Evolutionary conservation across 371 early-diverging fungal species (phyloP).

Genomic region (Saksenaea oblongispora): DNA sequence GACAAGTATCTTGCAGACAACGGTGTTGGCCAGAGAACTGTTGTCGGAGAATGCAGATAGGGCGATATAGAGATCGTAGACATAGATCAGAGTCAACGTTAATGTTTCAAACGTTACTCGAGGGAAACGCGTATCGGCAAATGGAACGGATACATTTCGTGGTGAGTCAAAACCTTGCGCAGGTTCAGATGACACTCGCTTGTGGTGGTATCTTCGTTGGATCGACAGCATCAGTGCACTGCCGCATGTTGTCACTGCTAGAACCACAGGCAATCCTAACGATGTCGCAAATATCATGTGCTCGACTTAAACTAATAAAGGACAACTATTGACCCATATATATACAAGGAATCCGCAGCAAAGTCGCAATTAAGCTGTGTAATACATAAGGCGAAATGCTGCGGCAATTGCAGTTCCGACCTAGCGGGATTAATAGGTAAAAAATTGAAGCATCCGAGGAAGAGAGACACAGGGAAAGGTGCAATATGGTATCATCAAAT

Average conservation of each 20-base stretch:
- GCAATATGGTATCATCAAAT: no score
- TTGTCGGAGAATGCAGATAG: neutral
- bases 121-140: conserved; percentile 14
- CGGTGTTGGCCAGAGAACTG: neutral
- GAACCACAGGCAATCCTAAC: neutral
- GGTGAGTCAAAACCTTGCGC: conserved; percentile 3
- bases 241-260: conserved; percentile 4
- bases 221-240: conserved; percentile 19
- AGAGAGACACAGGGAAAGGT: no score
- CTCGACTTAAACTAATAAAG: no score
- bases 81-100: neutral
- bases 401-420: no score
- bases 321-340: no score
- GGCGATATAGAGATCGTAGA: conserved; percentile 5
- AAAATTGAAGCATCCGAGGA: no score
- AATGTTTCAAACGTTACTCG: conserved; percentile 20
- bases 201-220: conserved; percentile 10
- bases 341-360: no score
- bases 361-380: no score
- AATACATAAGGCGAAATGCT: no score
- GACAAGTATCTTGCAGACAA: neutral
- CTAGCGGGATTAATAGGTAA: no score
- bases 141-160: conserved; percentile 13
- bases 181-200: conserved; percentile 1
- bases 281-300: no score